Conservation (phyloP, 805 yeast species). For the Ogataea neopini region DNA sequence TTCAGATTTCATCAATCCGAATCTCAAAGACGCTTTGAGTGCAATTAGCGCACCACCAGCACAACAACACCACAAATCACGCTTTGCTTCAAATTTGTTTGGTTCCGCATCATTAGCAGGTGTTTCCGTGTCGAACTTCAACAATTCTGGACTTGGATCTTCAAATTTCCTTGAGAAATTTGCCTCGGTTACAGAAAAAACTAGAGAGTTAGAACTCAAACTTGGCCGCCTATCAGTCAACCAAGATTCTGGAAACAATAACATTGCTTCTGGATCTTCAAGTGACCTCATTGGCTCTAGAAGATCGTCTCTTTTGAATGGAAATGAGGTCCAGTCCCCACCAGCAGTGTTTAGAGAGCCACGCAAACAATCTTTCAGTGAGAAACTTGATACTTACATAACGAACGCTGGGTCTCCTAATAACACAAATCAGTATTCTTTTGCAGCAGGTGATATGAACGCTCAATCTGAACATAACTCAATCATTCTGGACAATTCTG, state of each 20-base stretch:
- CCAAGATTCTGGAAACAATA: slow-evolving; percentile 7
- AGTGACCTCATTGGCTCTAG: slow-evolving; percentile 44
- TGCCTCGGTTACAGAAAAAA: slow-evolving; percentile 65
- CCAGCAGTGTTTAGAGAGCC: slow-evolving; percentile 34
- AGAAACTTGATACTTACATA: slow-evolving; percentile 60
- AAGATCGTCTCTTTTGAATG: slow-evolving; percentile 52
- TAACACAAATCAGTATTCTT: slow-evolving; percentile 32
- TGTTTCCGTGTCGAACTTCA: slow-evolving; percentile 38
- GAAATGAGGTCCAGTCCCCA: slow-evolving; percentile 32
- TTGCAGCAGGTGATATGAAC: slow-evolving; percentile 29
- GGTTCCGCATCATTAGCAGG: slow-evolving; percentile 62
- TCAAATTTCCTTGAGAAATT: slow-evolving; percentile 61
- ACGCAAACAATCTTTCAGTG: slow-evolving; percentile 53
- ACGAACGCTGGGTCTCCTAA: slow-evolving; percentile 31
- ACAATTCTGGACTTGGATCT: slow-evolving; percentile 28
- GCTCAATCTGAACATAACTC: slow-evolving; percentile 39
- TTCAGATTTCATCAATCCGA: slow-evolving; percentile 29
- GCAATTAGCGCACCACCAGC: slow-evolving; percentile 37
- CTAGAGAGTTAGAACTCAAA: slow-evolving; percentile 61
- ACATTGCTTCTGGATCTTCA: slow-evolving; percentile 20
- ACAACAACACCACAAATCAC: slow-evolving; percentile 30
- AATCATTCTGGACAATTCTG: slow-evolving; percentile 31
- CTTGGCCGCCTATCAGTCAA: slow-evolving; percentile 41
- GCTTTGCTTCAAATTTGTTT: slow-evolving; percentile 42
- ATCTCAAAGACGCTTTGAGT: slow-evolving; percentile 32